Conservation (phyloP, 305 asterid genomes). For the Solanum aculeatissimum region DNA sequence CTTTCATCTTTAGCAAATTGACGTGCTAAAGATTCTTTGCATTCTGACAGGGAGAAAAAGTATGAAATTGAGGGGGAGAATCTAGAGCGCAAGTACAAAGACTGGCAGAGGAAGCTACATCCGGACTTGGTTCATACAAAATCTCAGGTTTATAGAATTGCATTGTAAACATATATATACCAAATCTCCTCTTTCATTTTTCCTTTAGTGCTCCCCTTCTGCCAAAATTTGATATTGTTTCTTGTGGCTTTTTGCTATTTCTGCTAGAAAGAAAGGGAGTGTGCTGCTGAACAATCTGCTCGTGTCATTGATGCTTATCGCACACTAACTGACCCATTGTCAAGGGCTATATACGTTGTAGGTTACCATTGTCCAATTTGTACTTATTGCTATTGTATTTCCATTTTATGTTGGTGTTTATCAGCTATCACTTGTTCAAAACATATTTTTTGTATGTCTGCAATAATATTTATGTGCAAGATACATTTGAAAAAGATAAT, state of each 20-base stretch:
- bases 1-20: background rate
- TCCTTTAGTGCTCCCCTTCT: background rate
- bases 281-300: conserved; percentile 95
- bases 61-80: conserved; percentile 42
- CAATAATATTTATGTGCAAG: background rate
- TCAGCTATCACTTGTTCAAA: background rate
- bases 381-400: background rate
- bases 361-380: conserved; percentile 4
- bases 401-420: background rate
- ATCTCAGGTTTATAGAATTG: conserved; percentile 44
- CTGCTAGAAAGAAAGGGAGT: conserved; percentile 73
- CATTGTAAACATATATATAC: background rate
- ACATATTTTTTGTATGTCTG: background rate
- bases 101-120: conserved; percentile 98
- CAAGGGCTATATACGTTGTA: conserved; percentile 80
- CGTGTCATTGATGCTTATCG: conserved; percentile 83
- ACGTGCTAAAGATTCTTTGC: background rate
- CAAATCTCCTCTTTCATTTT: background rate
- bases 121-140: conserved; percentile 93
- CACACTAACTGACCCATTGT: conserved; percentile 64
- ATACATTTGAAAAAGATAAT: background rate
- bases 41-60: conserved; percentile 39
- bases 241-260: background rate
- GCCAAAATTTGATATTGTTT: background rate
- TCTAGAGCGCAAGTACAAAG: conserved; percentile 72